Conservation (phyloP, 2,329 filamentous ascomycete species). For the Fusarium vanettenii region DNA sequence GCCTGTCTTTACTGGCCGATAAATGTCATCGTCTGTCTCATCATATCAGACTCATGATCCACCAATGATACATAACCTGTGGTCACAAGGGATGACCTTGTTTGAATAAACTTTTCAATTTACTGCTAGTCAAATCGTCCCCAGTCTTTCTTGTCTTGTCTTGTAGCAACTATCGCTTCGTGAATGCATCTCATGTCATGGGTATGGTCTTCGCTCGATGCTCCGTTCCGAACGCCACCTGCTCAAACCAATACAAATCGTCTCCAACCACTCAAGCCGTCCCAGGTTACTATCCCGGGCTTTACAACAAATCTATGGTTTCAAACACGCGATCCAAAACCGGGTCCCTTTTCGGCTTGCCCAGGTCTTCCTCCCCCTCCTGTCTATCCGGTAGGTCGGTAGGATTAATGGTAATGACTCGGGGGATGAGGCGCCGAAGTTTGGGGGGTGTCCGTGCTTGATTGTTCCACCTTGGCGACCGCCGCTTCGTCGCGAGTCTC, state of each 20-base stretch:
- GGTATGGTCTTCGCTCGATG: slow-evolving; percentile 18
- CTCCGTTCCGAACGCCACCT: slow-evolving; percentile 19
- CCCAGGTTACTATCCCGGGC: not conserved
- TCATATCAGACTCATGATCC: not conserved
- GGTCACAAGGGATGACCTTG: not conserved
- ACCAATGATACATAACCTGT: not conserved
- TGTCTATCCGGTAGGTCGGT: not conserved
- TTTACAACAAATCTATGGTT: not conserved
- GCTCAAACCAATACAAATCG: slow-evolving; percentile 1
- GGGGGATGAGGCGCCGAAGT: not conserved
- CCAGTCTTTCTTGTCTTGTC: not conserved
- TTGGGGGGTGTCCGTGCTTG: not conserved
- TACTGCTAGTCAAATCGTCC: not conserved
- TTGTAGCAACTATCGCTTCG: slow-evolving; percentile 4
- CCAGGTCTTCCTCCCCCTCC: not conserved
- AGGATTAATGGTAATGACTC: not conserved
- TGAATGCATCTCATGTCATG: slow-evolving; percentile 16
- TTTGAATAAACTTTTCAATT: not conserved
- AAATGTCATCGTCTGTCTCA: slow-evolving; percentile 22
- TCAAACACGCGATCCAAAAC: not conserved
- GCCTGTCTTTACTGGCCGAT: slow-evolving; percentile 68
- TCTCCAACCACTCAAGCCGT: not conserved
- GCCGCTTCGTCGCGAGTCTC: not conserved
- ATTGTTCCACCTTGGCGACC: not conserved
- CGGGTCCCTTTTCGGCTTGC: not conserved